phyloP scores from a whole-genome alignment of 129 eudicot species.

The Artemisia annua region DNA sequence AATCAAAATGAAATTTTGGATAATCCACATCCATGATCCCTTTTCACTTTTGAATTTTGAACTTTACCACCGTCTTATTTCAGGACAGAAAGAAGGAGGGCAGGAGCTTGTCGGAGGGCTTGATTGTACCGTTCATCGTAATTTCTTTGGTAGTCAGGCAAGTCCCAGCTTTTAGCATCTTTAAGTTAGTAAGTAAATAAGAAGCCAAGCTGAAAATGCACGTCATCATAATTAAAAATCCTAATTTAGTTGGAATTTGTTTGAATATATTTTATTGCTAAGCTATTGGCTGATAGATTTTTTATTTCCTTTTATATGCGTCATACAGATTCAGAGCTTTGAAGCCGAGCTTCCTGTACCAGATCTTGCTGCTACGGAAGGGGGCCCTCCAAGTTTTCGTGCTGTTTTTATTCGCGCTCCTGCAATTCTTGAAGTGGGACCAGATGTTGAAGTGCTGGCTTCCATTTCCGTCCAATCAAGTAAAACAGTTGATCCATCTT shows the following conservation, averaged over 20 bases:
- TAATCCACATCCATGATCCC: background rate
- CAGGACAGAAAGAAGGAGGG: slow-evolving; percentile 94
- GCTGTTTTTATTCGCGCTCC: slow-evolving; percentile 97
- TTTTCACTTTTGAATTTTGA: background rate
- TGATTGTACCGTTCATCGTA: slow-evolving; percentile 88
- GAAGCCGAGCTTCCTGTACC: slow-evolving; percentile 83
- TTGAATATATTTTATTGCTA: background rate
- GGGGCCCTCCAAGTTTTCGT: slow-evolving; percentile 92
- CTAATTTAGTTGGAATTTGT: background rate
- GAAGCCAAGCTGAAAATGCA: background rate
- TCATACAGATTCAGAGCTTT: slow-evolving; percentile 79
- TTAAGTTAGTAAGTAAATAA: background rate
- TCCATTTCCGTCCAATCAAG: slow-evolving; percentile 54
- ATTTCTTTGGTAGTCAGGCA: slow-evolving; percentile 99
- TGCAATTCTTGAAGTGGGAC: slow-evolving; percentile 92
- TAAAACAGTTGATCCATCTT: slow-evolving; percentile 26
- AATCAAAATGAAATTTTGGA: no score
- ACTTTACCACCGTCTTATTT: slow-evolving; percentile 15
- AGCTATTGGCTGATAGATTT: slow-evolving; percentile 2
- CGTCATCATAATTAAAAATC: background rate
- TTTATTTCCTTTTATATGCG: background rate
- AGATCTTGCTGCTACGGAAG: slow-evolving; percentile 70
- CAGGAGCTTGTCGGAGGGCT: slow-evolving; percentile 96
- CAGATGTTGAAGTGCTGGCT: slow-evolving; percentile 86
- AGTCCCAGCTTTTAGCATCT: background rate